Percentiles rank a stretch among this genome's conserved stretches.
Conservation (phyloP, 192 early-diverging fungal genomes). For the Gryganskiella cystojenkinii region DNA sequence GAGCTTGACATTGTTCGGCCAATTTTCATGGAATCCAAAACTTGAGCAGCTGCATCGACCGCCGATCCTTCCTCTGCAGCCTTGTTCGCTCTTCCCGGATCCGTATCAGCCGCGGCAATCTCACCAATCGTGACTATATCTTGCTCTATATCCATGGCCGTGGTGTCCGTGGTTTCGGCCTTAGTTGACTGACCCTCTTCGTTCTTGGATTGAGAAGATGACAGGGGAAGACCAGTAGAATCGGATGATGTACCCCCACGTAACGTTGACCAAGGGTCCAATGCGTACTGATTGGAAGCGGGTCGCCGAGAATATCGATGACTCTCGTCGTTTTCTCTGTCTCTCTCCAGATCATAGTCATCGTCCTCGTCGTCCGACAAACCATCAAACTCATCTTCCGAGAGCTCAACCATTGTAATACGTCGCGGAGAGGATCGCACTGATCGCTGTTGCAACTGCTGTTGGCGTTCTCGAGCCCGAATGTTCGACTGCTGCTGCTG, state of each 20-base stretch:
- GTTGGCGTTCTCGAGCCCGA: not conserved
- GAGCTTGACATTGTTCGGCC: not conserved
- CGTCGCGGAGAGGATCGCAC: not conserved
- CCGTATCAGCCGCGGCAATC: not conserved
- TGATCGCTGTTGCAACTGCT: not conserved
- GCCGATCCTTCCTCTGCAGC: not conserved
- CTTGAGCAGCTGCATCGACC: conserved; percentile 23
- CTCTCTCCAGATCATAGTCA: conserved; percentile 2
- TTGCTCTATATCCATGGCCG: conserved; percentile 5
- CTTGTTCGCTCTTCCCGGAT: not conserved
- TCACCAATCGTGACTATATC: conserved; percentile 10
- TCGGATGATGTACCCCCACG: not conserved
- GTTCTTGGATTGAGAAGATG: too few relatives aligned
- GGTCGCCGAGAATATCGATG: too few relatives aligned
- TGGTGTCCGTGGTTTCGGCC: too few relatives aligned
- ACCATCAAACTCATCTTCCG: not conserved
- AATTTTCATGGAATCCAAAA: conserved; percentile 30
- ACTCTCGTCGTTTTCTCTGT: not conserved
- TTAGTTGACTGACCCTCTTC: too few relatives aligned
- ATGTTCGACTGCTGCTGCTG: not conserved
- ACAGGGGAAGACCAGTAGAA: too few relatives aligned
- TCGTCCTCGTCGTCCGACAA: conserved; percentile 10
- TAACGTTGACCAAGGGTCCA: too few relatives aligned
- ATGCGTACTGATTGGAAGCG: too few relatives aligned
- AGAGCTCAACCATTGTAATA: not conserved